These are phyloP conservation scores for Suhomyces prunicola DNA, from an alignment of 805 yeast genomes.

Conservation along the genomic window DNA sequence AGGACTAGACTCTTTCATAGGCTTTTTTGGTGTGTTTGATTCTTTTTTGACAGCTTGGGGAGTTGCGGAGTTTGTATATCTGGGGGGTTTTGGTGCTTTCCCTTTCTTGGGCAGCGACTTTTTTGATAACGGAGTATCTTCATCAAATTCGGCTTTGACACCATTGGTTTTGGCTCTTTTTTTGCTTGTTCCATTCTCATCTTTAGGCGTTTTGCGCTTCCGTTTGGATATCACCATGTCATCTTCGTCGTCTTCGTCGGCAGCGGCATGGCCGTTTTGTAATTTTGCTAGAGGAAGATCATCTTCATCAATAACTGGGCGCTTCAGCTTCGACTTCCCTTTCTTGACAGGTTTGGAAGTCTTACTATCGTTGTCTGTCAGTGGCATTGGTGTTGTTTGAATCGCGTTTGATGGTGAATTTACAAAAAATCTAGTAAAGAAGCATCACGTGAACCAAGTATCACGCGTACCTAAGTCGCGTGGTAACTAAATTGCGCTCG, in stretches of 20 bases:
- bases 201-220: slow-evolving; percentile 3
- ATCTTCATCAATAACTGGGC: slow-evolving; percentile 10
- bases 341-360: background rate
- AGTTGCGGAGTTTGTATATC: slow-evolving; percentile 6
- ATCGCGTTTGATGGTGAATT: background rate
- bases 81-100: slow-evolving; percentile 5
- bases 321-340: background rate
- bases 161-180: background rate
- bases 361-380: slow-evolving; percentile 9
- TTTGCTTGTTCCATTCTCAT: background rate
- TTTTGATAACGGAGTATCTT: background rate
- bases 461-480: background rate
- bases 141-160: background rate
- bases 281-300: slow-evolving; percentile 16
- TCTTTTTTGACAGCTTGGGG: slow-evolving; percentile 14
- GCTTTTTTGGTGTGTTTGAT: slow-evolving; percentile 10
- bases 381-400: slow-evolving; percentile 3
- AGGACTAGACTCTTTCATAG: slow-evolving; percentile 2
- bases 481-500: too few species aligned
- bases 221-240: slow-evolving; percentile 16
- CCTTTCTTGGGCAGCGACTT: background rate
- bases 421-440: background rate
- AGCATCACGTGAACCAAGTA: background rate
- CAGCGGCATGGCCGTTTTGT: background rate
- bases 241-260: slow-evolving; percentile 6